Percentiles rank a stretch among this genome's conserved stretches.
Conservation (phyloP, 2,329 filamentous ascomycete genomes). For the Pseudogymnoascus sp. region DNA sequence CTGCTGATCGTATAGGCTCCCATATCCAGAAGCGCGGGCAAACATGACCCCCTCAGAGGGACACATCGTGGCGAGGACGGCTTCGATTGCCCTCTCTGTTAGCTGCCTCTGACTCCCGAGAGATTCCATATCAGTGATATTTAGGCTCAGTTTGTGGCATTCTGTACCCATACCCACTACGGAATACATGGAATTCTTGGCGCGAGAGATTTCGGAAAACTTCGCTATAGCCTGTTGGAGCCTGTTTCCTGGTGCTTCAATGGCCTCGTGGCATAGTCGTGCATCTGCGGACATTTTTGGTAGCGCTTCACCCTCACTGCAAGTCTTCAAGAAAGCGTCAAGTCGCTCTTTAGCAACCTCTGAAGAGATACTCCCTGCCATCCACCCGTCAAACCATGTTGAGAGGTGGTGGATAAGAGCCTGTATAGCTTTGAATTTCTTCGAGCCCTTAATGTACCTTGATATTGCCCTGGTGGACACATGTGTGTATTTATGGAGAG, state of each 20-base stretch:
- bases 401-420: not conserved
- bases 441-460: not conserved
- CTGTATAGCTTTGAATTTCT: not conserved
- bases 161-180: not conserved
- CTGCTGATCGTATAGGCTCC: not conserved
- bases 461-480: not conserved
- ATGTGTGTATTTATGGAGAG: not conserved
- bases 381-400: not conserved
- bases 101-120: not conserved
- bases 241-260: not conserved
- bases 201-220: not conserved
- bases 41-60: not conserved
- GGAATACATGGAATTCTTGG: not conserved
- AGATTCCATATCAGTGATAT: not conserved
- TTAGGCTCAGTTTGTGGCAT: not conserved
- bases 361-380: not conserved
- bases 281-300: not conserved
- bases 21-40: not conserved
- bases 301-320: not conserved
- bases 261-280: too few species aligned
- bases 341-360: not conserved
- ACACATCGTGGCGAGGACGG: not conserved
- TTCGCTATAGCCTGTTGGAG: not conserved
- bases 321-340: not conserved
- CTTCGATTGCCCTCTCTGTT: not conserved